Evolutionary conservation across 176 grass and related monocot genomes (phyloP).

Genomic region (Urochloa ruziziensis): DNA sequence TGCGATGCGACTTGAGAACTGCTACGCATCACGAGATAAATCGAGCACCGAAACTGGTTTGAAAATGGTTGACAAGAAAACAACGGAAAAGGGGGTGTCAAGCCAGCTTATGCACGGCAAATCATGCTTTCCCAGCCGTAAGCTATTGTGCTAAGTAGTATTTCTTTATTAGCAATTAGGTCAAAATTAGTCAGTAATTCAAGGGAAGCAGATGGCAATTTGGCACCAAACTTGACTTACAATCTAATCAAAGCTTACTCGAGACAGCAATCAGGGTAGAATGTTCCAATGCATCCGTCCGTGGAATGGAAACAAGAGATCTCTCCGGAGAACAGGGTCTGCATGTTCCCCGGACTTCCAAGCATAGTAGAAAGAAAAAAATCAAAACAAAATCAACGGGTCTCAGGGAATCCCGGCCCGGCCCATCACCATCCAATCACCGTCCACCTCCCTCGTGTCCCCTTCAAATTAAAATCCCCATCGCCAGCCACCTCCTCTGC

Average conservation of each 20-base stretch:
- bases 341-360: constrained; percentile 37
- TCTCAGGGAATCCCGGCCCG: constrained; percentile 47
- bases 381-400: background rate
- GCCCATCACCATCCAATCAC: constrained; percentile 41
- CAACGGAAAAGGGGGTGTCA: background rate
- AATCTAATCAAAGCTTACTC: background rate
- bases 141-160: background rate
- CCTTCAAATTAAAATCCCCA: constrained; percentile 54
- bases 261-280: background rate
- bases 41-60: background rate
- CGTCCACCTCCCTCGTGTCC: background rate
- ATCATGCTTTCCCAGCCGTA: background rate
- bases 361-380: background rate
- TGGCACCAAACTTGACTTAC: background rate
- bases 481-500: background rate
- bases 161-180: background rate
- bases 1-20: background rate
- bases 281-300: background rate
- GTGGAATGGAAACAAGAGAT: background rate
- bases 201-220: background rate
- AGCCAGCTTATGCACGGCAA: background rate
- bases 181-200: background rate
- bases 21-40: background rate
- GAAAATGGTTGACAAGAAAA: background rate
- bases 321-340: constrained; percentile 33